Conservation (phyloP, 2,329 filamentous ascomycete genomes). For the Fusarium sp. region DNA sequence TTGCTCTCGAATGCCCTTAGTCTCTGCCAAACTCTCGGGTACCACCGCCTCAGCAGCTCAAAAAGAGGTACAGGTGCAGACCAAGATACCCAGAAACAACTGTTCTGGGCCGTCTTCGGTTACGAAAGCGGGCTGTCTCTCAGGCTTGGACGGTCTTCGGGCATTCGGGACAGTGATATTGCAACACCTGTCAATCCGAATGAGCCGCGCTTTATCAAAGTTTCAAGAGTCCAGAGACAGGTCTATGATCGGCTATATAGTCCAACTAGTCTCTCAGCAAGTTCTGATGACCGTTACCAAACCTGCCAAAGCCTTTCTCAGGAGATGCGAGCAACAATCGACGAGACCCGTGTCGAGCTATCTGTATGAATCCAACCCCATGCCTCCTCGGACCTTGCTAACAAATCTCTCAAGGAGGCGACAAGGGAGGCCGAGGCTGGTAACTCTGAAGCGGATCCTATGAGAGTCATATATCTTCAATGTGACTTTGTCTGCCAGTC, state of each 20-base stretch:
- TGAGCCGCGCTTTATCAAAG: conserved; percentile 31
- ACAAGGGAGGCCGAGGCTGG: not conserved
- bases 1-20: conserved; percentile 52
- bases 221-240: conserved; percentile 46
- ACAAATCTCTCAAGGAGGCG: conserved; percentile 15
- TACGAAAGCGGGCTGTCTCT: conserved; percentile 53
- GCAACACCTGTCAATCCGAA: conserved; percentile 29
- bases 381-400: not conserved
- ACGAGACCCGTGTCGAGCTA: conserved; percentile 18
- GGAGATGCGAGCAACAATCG: conserved; percentile 22
- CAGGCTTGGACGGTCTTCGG: conserved; percentile 50
- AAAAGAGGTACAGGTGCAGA: not conserved
- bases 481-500: conserved; percentile 51
- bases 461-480: conserved; percentile 47
- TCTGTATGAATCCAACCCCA: not conserved
- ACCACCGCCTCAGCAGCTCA: conserved; percentile 38
- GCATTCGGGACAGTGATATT: conserved; percentile 49
- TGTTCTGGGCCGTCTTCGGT: conserved; percentile 53
- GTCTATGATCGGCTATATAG: conserved; percentile 52
- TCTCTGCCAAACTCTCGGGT: conserved; percentile 49
- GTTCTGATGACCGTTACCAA: not conserved
- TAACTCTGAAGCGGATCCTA: conserved; percentile 25
- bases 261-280: conserved; percentile 10
- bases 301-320: conserved; percentile 1
- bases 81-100: not conserved